Percentiles rank a stretch among this genome's conserved stretches.
Evolutionary conservation across 257 asterid genomes (phyloP).

Genomic region (Fraxinus americana): DNA sequence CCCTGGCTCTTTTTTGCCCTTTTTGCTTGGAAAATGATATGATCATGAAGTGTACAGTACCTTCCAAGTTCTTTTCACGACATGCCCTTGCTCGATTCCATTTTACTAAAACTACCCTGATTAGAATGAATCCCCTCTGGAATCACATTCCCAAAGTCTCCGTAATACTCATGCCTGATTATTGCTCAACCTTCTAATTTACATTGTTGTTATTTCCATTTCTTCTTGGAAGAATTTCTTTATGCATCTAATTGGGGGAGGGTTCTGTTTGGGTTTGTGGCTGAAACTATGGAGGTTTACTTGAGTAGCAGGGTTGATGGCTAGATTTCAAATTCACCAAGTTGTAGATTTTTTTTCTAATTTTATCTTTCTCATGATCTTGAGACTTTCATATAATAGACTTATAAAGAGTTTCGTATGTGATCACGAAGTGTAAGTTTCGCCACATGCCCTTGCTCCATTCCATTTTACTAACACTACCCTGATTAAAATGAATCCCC

Average conservation of each 20-base stretch:
- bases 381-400: neutral
- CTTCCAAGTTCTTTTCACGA: neutral
- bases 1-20: neutral
- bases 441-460: too few species aligned
- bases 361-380: neutral
- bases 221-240: neutral
- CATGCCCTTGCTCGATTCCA: neutral
- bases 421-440: neutral
- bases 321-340: neutral
- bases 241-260: neutral
- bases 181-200: neutral
- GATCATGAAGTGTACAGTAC: neutral
- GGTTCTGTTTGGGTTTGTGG: neutral
- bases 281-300: neutral
- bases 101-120: neutral
- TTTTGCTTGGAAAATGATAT: neutral
- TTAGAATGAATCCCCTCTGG: neutral
- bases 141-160: neutral
- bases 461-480: neutral
- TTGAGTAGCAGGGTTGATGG: neutral
- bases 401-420: neutral
- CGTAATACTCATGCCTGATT: neutral
- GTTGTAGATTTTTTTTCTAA: neutral
- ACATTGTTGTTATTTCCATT: neutral
- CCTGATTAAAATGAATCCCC: neutral